A percentile compares a stretch with the other conserved stretches of the same genome.
phyloP scores from a whole-genome alignment of 2,329 filamentous ascomycete genomes.

The Trichoderma pleuroti region DNA sequence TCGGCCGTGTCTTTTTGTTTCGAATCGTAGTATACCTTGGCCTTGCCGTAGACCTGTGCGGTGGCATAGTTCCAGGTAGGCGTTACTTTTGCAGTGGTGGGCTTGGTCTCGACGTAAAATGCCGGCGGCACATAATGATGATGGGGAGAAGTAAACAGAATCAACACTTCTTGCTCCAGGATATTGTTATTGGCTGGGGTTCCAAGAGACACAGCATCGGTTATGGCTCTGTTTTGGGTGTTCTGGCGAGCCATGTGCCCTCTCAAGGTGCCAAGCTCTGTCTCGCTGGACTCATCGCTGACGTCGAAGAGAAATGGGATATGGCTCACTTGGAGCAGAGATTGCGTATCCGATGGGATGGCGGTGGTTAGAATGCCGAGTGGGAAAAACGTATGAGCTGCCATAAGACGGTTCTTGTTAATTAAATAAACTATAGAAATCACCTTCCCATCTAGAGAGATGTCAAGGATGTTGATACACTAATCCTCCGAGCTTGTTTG shows the following conservation, averaged over 20 bases:
- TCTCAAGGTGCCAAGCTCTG: conserved; percentile 44
- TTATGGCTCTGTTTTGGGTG: conserved; percentile 25
- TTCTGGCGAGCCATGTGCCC: conserved; percentile 62
- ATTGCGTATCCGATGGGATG: conserved; percentile 46
- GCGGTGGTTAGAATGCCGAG: conserved; percentile 62
- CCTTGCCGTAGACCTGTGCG: not conserved
- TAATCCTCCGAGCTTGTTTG: not conserved
- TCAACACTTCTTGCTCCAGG: not conserved
- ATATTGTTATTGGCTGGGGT: too few species aligned
- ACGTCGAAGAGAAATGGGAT: conserved; percentile 59
- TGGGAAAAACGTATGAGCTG: conserved; percentile 58
- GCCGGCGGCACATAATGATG: not conserved
- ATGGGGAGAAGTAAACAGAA: not conserved
- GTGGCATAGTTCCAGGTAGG: not conserved
- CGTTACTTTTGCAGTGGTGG: not conserved
- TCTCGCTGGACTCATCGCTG: conserved; percentile 37
- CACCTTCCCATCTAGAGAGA: not conserved
- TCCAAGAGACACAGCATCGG: not conserved
- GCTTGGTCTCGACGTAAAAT: not conserved
- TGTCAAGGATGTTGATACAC: not conserved
- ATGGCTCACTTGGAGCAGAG: conserved; percentile 56
- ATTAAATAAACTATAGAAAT: not conserved
- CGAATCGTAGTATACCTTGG: not conserved
- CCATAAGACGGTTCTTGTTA: conserved; percentile 25
- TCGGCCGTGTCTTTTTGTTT: not conserved